Conservation (phyloP, 257 asterid genomes). For the Solanum piurae region DNA sequence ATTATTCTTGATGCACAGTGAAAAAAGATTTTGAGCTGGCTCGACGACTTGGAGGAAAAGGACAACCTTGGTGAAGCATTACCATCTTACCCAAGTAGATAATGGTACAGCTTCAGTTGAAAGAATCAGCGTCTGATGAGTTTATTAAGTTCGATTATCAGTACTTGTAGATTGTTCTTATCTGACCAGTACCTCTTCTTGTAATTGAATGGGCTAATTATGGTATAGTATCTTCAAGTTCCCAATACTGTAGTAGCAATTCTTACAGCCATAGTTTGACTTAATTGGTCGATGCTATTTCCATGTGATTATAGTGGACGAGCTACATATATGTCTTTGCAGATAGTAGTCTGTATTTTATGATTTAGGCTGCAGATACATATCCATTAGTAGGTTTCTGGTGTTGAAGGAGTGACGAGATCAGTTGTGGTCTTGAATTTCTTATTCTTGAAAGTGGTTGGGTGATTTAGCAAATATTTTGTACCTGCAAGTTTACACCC, state of each 20-base stretch:
- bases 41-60: conserved; percentile 84
- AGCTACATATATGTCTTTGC: background rate
- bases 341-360: background rate
- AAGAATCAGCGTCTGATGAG: background rate
- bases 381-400: background rate
- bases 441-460: background rate
- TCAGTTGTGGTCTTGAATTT: background rate
- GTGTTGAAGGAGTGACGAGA: background rate
- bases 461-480: background rate
- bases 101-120: background rate
- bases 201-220: background rate
- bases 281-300: background rate
- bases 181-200: background rate
- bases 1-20: conserved; percentile 42
- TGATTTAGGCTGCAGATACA: background rate
- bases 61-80: conserved; percentile 60
- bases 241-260: background rate
- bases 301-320: background rate
- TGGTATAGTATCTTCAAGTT: background rate
- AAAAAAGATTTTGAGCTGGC: conserved; percentile 89
- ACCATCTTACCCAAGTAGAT: background rate
- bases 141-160: background rate
- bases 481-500: background rate
- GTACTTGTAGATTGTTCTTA: background rate
- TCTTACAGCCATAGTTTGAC: background rate